Percentiles rank a stretch among this genome's conserved stretches.
Conservation (phyloP, 176 grass and related monocot genomes). For the Carex pumila region DNA sequence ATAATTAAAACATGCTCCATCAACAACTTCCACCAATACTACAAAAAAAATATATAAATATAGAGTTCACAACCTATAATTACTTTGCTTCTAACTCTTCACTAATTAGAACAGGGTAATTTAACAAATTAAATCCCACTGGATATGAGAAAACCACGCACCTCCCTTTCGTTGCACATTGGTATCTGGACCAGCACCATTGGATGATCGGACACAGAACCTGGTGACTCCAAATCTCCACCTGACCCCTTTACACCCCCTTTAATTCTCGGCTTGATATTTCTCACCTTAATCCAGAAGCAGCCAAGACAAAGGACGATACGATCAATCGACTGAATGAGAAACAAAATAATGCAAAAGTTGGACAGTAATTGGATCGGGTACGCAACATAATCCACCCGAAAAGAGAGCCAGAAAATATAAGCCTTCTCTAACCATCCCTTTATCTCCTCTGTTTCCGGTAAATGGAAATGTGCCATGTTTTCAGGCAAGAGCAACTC, state of each 20-base stretch:
- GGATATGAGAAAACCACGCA: conserved; percentile 13
- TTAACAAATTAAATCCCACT: background rate
- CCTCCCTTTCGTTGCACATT: conserved; percentile 98
- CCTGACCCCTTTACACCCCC: background rate
- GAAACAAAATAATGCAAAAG: conserved; percentile 85
- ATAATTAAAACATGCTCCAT: too few species aligned
- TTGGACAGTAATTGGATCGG: conserved; percentile 61
- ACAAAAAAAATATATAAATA: too few species aligned
- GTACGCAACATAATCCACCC: conserved; percentile 70
- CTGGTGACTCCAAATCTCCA: conserved; percentile 25
- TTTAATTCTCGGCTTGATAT: conserved; percentile 46
- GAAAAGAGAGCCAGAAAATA: conserved; percentile 69
- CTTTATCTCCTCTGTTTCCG: conserved; percentile 54
- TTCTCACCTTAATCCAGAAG: conserved; percentile 89
- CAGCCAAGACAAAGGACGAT: conserved; percentile 72
- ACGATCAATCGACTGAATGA: conserved; percentile 83
- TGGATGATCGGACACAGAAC: conserved; percentile 40
- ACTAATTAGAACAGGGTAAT: background rate
- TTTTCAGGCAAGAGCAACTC: conserved; percentile 26
- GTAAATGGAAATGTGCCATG: conserved; percentile 54
- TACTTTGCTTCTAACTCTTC: background rate
- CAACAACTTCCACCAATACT: too few species aligned
- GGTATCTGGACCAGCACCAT: conserved; percentile 97
- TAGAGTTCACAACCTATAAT: too few species aligned
- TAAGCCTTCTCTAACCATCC: conserved; percentile 76